These are phyloP conservation scores for Fusarium nygamai DNA, from an alignment of 2,329 filamentous ascomycete genomes.

Conservation along the genomic window DNA sequence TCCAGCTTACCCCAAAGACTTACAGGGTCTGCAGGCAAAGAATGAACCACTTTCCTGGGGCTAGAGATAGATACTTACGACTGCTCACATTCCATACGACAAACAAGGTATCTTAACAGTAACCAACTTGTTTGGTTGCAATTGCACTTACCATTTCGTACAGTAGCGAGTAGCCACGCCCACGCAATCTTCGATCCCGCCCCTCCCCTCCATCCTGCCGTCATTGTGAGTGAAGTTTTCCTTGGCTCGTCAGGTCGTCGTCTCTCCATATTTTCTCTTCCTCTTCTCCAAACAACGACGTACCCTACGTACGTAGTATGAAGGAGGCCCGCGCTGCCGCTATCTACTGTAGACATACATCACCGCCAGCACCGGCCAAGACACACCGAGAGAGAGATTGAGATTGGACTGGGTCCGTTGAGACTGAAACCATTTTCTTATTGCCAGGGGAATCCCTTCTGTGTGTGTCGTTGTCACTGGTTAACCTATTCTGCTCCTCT, in stretches of 20 bases:
- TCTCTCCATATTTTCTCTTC: constrained; percentile 37
- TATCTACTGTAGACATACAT: constrained; percentile 18
- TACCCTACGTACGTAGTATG: background rate
- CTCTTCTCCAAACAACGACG: constrained; percentile 31
- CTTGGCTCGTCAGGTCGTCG: constrained; percentile 1
- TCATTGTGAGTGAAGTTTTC: constrained; percentile 3
- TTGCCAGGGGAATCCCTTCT: constrained; percentile 27
- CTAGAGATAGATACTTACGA: constrained; percentile 18
- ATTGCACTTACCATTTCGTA: constrained; percentile 17
- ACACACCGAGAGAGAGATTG: background rate
- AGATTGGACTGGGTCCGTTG: background rate
- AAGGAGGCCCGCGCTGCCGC: constrained; percentile 26
- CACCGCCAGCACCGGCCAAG: constrained; percentile 18
- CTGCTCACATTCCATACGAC: background rate
- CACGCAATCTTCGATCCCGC: constrained; percentile 37
- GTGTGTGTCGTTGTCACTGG: background rate
- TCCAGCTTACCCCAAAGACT: constrained; percentile 33
- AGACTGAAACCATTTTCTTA: background rate
- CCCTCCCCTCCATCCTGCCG: constrained; percentile 30
- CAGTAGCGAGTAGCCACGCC: constrained; percentile 11
- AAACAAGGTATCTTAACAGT: constrained; percentile 11
- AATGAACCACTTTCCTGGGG: constrained; percentile 25
- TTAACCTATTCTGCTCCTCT: background rate
- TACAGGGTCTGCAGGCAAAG: background rate
- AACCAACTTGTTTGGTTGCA: constrained; percentile 9